These are phyloP conservation scores for Ascochyta lentis DNA, from an alignment of 2,329 filamentous ascomycete genomes.

Conservation along the genomic window DNA sequence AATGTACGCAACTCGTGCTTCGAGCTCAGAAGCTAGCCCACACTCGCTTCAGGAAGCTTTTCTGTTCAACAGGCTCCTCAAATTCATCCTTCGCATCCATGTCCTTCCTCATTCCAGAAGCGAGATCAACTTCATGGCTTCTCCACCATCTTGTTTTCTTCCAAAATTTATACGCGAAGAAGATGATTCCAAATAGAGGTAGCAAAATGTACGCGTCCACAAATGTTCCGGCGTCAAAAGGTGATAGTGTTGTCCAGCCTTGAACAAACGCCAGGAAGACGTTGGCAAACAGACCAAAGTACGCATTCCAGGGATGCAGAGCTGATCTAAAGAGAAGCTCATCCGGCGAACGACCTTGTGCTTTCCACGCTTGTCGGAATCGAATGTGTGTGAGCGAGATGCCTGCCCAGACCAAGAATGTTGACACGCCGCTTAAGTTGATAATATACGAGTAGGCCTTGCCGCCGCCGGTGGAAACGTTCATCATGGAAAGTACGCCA, in stretches of 20 bases:
- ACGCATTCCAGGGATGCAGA: conserved; percentile 59
- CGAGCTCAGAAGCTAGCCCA: conserved; percentile 19
- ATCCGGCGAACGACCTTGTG: conserved; percentile 43
- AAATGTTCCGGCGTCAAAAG: conserved; percentile 59
- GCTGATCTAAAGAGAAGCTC: conserved; percentile 57
- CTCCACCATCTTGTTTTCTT: conserved; percentile 47
- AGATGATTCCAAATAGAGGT: conserved; percentile 57
- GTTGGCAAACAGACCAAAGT: conserved; percentile 57
- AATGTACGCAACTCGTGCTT: no score
- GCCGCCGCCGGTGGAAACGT: conserved; percentile 69
- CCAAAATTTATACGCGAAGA: conserved; percentile 56
- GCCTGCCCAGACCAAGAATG: conserved; percentile 74
- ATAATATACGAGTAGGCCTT: conserved; percentile 73
- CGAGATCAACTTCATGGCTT: conserved; percentile 49
- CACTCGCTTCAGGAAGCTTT: conserved; percentile 23
- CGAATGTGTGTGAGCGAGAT: conserved; percentile 76
- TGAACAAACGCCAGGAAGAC: conserved; percentile 61
- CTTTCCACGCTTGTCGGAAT: conserved; percentile 68
- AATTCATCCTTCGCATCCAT: conserved; percentile 38
- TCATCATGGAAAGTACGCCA: conserved; percentile 77
- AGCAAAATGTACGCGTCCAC: conserved; percentile 62
- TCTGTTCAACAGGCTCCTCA: conserved; percentile 14
- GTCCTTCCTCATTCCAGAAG: conserved; percentile 47
- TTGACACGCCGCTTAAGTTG: conserved; percentile 72
- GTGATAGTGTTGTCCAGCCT: conserved; percentile 61